A percentile compares a stretch with the other conserved stretches of the same genome.
phyloP scores from a whole-genome alignment of 1,284 basidiomycete species.

The Wolfiporia cocos region DNA sequence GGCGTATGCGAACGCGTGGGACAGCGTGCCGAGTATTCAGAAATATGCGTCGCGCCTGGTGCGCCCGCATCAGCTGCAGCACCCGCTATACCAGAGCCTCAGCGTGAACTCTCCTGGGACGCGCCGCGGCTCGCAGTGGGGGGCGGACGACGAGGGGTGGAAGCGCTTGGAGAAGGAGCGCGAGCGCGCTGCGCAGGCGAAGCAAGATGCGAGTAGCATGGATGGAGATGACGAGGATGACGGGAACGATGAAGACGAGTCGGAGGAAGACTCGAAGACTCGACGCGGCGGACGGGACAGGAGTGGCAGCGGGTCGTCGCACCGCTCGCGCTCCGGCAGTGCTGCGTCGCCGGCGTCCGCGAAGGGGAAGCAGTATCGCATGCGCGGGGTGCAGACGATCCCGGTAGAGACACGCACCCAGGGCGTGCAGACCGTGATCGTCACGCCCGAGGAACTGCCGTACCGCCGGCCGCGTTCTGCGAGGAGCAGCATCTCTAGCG shows the following conservation, averaged over 20 bases:
- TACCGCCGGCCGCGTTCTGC: no score
- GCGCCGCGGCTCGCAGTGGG: background rate
- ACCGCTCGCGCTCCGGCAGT: constrained; percentile 29
- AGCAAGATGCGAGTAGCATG: constrained; percentile 59
- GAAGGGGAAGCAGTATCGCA: constrained; percentile 45
- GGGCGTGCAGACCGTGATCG: constrained; percentile 44
- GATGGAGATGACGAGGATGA: constrained; percentile 84
- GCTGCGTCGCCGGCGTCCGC: constrained; percentile 16
- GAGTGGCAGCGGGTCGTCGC: constrained; percentile 18
- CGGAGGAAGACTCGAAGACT: constrained; percentile 65
- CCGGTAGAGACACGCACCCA: constrained; percentile 42
- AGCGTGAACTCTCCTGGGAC: constrained; percentile 21
- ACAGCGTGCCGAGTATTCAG: constrained; percentile 71
- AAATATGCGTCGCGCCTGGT: constrained; percentile 65
- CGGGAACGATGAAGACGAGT: constrained; percentile 40
- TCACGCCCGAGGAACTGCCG: constrained; percentile 10
- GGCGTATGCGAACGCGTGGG: constrained; percentile 78
- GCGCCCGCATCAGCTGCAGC: constrained; percentile 40
- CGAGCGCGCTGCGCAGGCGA: constrained; percentile 42
- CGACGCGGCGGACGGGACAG: constrained; percentile 22
- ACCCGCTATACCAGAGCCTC: constrained; percentile 17
- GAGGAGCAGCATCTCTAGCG: no score
- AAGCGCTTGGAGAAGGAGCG: constrained; percentile 33
- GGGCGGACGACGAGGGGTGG: constrained; percentile 35
- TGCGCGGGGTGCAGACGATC: constrained; percentile 57